phyloP scores from a whole-genome alignment of 2,329 filamentous ascomycete species.

The Thielaviopsis populi region DNA sequence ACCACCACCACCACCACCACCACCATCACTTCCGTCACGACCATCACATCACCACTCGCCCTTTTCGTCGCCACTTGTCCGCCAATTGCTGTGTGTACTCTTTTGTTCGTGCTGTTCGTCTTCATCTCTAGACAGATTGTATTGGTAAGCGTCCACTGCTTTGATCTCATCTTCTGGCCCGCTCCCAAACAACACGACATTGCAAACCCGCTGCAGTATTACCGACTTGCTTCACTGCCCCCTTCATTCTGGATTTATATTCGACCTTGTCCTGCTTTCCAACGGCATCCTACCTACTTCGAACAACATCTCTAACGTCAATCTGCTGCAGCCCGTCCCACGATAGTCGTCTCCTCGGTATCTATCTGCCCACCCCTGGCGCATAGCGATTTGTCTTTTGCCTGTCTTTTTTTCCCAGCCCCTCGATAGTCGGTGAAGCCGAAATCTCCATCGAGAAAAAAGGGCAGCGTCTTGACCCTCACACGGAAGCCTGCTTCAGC shows the following conservation, averaged over 20 bases:
- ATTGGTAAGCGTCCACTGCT: not conserved
- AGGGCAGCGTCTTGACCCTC: slow-evolving; percentile 5
- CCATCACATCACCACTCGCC: not conserved
- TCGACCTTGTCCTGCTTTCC: not conserved
- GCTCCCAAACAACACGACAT: not conserved
- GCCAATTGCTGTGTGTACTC: not conserved
- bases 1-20: not conserved
- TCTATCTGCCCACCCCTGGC: not conserved
- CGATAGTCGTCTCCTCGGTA: not conserved
- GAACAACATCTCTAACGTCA: not conserved
- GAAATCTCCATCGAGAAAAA: not conserved
- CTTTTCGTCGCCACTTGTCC: not conserved
- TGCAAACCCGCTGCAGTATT: not conserved
- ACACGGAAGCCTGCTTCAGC: not conserved
- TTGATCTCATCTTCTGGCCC: not conserved
- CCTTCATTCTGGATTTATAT: not conserved
- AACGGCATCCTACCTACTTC: not conserved
- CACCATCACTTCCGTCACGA: not conserved
- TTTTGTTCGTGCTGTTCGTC: not conserved
- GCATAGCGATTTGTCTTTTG: not conserved
- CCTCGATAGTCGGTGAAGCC: slow-evolving; percentile 19
- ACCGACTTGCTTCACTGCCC: not conserved
- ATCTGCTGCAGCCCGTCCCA: not conserved
- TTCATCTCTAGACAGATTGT: not conserved
- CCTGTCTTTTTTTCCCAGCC: not conserved